Percentiles rank a stretch among this genome's conserved stretches.
Conservation (phyloP, 164 flowering plant species). For the Kingdonia uniflora region DNA sequence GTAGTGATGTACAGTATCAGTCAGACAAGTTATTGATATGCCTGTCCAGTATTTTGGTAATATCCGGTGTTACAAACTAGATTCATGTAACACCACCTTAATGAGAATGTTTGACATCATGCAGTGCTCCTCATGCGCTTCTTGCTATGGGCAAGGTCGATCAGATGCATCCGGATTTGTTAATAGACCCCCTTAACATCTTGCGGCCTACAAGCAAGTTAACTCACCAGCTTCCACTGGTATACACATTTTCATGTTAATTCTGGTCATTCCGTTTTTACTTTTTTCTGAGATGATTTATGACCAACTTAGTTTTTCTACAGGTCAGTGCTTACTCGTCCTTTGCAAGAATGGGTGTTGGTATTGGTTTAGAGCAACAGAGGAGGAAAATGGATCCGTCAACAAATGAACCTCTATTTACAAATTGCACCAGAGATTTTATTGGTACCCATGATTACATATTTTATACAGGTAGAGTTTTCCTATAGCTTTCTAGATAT, state of each 20-base stretch:
- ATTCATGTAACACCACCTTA: too few species aligned
- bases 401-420: conserved; percentile 91
- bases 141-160: conserved; percentile 93
- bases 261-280: background rate
- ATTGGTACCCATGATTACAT: conserved; percentile 95
- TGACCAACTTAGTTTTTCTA: conserved; percentile 7
- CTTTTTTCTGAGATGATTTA: conserved; percentile 6
- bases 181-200: conserved; percentile 75
- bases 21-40: too few species aligned
- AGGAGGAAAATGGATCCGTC: conserved; percentile 71
- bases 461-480: conserved; percentile 77
- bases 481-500: background rate
- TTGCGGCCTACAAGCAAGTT: conserved; percentile 74
- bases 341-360: conserved; percentile 74
- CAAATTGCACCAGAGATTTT: conserved; percentile 91
- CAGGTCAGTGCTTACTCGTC: conserved; percentile 99
- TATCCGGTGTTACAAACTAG: too few species aligned
- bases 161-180: conserved; percentile 70
- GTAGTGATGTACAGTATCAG: too few species aligned
- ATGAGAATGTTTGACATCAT: conserved; percentile 15
- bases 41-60: too few species aligned
- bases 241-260: conserved; percentile 16
- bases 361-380: conserved; percentile 64
- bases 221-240: conserved; percentile 89
- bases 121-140: conserved; percentile 95